phyloP scores from a whole-genome alignment of 2,329 filamentous ascomycete species.

The Juglanconis juglandina region DNA sequence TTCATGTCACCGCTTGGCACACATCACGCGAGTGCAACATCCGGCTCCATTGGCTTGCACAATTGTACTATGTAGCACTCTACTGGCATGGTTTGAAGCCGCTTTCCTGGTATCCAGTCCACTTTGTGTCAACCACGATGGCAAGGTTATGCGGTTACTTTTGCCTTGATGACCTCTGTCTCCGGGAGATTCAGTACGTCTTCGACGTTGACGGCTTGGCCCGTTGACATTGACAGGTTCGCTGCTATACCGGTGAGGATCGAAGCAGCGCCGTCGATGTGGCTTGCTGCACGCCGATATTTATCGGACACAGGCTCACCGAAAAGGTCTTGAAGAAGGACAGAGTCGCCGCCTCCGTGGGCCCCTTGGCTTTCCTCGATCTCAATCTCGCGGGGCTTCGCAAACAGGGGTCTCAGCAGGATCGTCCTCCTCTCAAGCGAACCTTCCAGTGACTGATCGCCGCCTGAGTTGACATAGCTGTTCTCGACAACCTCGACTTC shows the following conservation, averaged over 20 bases:
- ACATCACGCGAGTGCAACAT: no score
- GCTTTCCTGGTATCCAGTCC: no score
- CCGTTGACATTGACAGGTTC: constrained; percentile 55
- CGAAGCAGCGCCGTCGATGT: constrained; percentile 56
- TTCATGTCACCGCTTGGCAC: no score
- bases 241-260: constrained; percentile 59
- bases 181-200: constrained; percentile 40
- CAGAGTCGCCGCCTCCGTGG: constrained; percentile 58
- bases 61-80: no score
- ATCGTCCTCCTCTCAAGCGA: constrained; percentile 48
- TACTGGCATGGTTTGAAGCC: no score
- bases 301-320: constrained; percentile 49
- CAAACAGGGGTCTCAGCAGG: constrained; percentile 51
- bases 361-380: constrained; percentile 51
- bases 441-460: constrained; percentile 53
- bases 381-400: constrained; percentile 53
- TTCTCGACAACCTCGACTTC: constrained; percentile 62
- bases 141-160: neutral
- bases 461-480: constrained; percentile 59
- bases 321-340: constrained; percentile 56
- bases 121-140: no score
- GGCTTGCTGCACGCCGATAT: constrained; percentile 53
- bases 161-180: neutral
- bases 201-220: constrained; percentile 53
- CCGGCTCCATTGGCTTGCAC: no score